These are phyloP conservation scores for Uronychia binucleata DNA, from an alignment of 73 alveolate genomes.

Conservation along the genomic window DNA sequence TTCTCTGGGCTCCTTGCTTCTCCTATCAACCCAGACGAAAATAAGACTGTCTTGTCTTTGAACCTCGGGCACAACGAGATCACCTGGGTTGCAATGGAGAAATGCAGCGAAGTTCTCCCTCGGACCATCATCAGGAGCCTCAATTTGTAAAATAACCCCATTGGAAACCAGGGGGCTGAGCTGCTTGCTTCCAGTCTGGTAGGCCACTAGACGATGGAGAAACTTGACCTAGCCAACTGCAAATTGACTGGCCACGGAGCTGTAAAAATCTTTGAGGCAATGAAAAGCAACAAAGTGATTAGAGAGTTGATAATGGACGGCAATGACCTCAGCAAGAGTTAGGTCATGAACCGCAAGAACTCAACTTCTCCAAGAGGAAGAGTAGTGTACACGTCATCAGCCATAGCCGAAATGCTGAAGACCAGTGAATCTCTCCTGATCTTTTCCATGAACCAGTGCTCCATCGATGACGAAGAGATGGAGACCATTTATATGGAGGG, in stretches of 20 bases:
- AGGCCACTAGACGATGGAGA: conserved; percentile 17
- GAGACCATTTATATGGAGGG: conserved; percentile 44
- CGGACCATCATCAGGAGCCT: conserved; percentile 42
- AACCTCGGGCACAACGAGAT: conserved; percentile 53
- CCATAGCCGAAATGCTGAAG: conserved; percentile 4
- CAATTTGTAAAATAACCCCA: conserved; percentile 39
- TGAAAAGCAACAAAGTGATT: conserved; percentile 19
- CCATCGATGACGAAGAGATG: conserved; percentile 43
- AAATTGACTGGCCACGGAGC: conserved; percentile 31
- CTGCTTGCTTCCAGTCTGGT: conserved; percentile 17
- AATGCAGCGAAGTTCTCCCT: conserved; percentile 26
- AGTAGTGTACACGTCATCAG: neutral
- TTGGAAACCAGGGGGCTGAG: conserved; percentile 60
- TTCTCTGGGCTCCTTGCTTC: conserved; percentile 43
- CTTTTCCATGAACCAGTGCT: conserved; percentile 32
- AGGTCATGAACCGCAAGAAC: neutral
- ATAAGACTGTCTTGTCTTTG: conserved; percentile 45
- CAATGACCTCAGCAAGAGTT: conserved; percentile 43
- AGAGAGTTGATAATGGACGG: conserved; percentile 26
- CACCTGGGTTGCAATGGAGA: conserved; percentile 35
- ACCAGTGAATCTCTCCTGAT: neutral
- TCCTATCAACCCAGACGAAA: neutral
- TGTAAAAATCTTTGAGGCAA: conserved; percentile 23
- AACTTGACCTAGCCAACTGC: conserved; percentile 45
- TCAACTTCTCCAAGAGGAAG: neutral